These are phyloP conservation scores for Claviceps fusiformis DNA, from an alignment of 2,329 filamentous ascomycete species.

Conservation along the genomic window DNA sequence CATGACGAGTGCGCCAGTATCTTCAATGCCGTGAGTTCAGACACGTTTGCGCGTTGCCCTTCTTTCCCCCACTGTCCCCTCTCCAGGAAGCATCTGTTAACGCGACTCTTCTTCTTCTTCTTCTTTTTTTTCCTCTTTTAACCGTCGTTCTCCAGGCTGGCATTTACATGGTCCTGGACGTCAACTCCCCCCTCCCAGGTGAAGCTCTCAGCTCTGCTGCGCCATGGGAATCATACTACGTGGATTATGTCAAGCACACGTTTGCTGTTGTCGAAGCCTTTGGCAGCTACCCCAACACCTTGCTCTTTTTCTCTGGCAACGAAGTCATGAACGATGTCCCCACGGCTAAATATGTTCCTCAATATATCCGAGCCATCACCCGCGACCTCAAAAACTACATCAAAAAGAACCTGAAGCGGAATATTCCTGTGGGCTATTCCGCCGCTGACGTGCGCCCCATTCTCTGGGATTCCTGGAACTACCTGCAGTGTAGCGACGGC, in stretches of 20 bases:
- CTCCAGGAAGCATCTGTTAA: too few relatives aligned
- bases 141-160: conserved; percentile 29
- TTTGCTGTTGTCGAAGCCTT: conserved; percentile 56
- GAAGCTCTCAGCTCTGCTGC: conserved; percentile 40
- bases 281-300: conserved; percentile 51
- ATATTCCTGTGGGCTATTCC: conserved; percentile 67
- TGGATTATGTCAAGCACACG: conserved; percentile 48
- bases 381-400: conserved; percentile 74
- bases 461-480: conserved; percentile 62
- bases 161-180: conserved; percentile 57
- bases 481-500: conserved; percentile 52
- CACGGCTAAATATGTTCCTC: conserved; percentile 47
- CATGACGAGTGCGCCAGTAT: conserved; percentile 54
- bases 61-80: too few relatives aligned
- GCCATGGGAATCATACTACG: conserved; percentile 48
- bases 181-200: conserved; percentile 50
- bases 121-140: not conserved
- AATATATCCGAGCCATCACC: conserved; percentile 62
- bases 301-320: conserved; percentile 67
- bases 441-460: conserved; percentile 65
- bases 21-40: conserved; percentile 47
- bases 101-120: not conserved
- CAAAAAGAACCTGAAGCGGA: conserved; percentile 51
- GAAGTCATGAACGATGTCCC: conserved; percentile 59
- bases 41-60: too few relatives aligned